Evolutionary conservation across 1,139 yeast genomes (phyloP), one percentile per base, ranked within the genome.

Genomic region (Pichia cactophila): DNA sequence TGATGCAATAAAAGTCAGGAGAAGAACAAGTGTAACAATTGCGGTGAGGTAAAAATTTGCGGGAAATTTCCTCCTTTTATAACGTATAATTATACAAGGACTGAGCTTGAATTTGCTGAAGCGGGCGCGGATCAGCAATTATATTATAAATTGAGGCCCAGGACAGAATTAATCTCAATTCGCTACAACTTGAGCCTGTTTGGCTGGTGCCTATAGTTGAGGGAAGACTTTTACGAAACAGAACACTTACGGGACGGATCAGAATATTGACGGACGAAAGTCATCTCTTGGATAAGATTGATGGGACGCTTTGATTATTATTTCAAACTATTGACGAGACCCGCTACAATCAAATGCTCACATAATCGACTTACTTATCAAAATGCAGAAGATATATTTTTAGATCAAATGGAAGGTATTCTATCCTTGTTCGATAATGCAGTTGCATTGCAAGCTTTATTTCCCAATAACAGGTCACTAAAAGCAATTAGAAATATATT

Each of bases 341-440:
- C 35, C 23, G 5, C 23, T 23, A 23, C 23, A 23, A 12, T 10
- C 35, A 31, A 31, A 31, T 5, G 12, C 35, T 28, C 31, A 3
- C 9, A 28, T 9, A 28, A 11, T 11, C 31, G 11, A 28, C 31
- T 28, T 9, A 28, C 11, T 26, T 52, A 48, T 43, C 53, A 50
- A 39, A 8, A 37, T 11, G 45, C 56, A 17, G 66, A 62, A 47
- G 52, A 51, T 11, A 45, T 39, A 6, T 12, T 60, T 9, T 43
- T 62, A 37, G 45, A 44, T 23, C 48, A 53, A 26, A 42, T 63
- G 33, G 67, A 63, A 49, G 48, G 54, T 2, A 14, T 59, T 14
- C 51, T 62, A 11, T 57, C 64, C 9, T 44, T 56, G 9, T 54
- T 64, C 52, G 68, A 64, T 45, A 62, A 63, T 51, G 57, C 60